Evolutionary conservation across 371 early-diverging fungal species (phyloP), one percentile per base, ranked within the genome.

Genomic region (Circinella minor): DNA sequence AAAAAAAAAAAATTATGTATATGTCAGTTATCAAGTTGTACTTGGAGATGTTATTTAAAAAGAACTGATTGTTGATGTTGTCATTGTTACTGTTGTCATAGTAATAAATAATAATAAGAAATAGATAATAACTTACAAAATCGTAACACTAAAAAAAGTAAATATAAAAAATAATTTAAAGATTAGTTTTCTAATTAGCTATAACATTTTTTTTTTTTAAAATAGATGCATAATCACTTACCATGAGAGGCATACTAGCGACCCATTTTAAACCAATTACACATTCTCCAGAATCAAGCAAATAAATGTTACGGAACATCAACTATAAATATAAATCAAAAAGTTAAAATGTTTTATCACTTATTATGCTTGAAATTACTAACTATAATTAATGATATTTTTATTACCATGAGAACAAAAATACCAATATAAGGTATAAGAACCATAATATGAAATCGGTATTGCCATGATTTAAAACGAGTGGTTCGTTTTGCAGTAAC

Each of bases 211-310:
- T 6, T 11, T 13, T 36, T n/a, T n/a, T n/a, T n/a, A n/a, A 14
- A 27, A 36, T 55, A 20, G 59, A 34, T 48, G 20, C 14, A 62
- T 14, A 48, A 48, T 48, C 11, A 10, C 71, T 73, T 66, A 83
- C 81, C 62, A 81, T 63, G 20, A 86, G 73, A n/a, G 79, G 79
- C 54, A 86, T 74, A 70, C 85, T 84, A 51, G 88, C 84, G 46
- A 77, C 36, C 13, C 74, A 70, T 68, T 85, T 76, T 4, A 86
- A 66, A 59, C 88, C 86, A 67, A 86, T 85, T 27, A 72, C 74
- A 66, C 88, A 88, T 54, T 73, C 72, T 3, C 84, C 86, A 61
- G 79, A 71, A 11, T 76, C 72, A 36, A 75, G 69, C 15, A 88
- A 20, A 36, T 79, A 77, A 20, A 76, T 78, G 48, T 83, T 83